Conservation (phyloP, 768 basidiomycete genomes). For the Mycena amicta region DNA sequence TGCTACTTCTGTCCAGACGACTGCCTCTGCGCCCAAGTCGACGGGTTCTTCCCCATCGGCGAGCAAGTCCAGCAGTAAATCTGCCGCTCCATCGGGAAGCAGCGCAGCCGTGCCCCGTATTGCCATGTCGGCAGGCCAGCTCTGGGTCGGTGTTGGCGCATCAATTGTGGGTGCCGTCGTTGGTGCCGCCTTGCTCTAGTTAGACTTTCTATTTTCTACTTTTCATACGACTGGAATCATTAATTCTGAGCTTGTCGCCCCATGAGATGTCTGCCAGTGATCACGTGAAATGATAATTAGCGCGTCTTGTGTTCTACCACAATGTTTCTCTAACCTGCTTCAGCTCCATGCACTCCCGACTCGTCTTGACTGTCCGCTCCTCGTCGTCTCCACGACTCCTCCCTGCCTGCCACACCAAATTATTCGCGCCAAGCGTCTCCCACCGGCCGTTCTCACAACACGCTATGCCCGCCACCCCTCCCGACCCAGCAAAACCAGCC, state of each 20-base stretch:
- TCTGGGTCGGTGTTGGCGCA: constrained; percentile 13
- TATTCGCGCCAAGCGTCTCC: not conserved
- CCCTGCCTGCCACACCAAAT: not conserved
- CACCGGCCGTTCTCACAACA: not conserved
- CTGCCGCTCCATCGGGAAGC: constrained; percentile 19
- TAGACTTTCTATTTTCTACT: not conserved
- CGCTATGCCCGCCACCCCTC: not conserved
- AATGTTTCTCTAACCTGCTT: not conserved
- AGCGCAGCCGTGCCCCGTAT: constrained; percentile 25
- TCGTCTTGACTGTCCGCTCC: not conserved
- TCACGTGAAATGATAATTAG: too few species aligned
- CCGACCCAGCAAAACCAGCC: not conserved
- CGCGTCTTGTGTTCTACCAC: too few species aligned
- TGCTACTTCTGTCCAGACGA: constrained; percentile 19
- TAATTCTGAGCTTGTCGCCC: too few species aligned
- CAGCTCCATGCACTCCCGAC: not conserved
- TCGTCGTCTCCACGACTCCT: not conserved
- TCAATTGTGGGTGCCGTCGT: constrained; percentile 38
- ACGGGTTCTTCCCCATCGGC: constrained; percentile 25
- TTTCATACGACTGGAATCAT: not conserved
- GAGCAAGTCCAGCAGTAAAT: constrained; percentile 22
- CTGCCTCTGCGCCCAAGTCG: constrained; percentile 20
- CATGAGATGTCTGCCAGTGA: too few species aligned
- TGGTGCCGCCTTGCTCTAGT: constrained; percentile 42
- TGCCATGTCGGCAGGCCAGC: not conserved